Conservation (phyloP, 305 asterid genomes). For the Rubia peregrina region DNA sequence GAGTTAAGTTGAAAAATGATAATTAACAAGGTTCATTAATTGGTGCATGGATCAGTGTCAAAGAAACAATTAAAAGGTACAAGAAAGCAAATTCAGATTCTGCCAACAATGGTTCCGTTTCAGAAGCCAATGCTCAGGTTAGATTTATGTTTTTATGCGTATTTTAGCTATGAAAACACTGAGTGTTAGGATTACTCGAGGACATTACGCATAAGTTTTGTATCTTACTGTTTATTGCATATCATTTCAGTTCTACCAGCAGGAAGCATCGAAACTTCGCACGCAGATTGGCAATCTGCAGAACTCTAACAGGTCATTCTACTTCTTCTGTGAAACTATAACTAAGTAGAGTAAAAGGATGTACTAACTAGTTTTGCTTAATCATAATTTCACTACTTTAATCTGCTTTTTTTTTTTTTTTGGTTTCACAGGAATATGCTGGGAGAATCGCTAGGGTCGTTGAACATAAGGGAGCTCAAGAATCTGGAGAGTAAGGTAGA, state of each 20-base stretch:
- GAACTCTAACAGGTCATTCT: slow-evolving; percentile 57
- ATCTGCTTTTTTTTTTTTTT: background rate
- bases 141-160: background rate
- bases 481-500: slow-evolving; percentile 56
- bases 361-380: no score
- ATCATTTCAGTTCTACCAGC: slow-evolving; percentile 60
- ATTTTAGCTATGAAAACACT: no score
- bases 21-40: background rate
- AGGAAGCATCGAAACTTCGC: slow-evolving; percentile 71
- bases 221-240: background rate
- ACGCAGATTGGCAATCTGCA: slow-evolving; percentile 66
- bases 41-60: slow-evolving; percentile 50
- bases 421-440: slow-evolving; percentile 44
- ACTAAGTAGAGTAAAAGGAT: no score
- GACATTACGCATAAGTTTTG: background rate
- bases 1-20: background rate
- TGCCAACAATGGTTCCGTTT: slow-evolving; percentile 45
- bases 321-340: background rate
- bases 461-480: slow-evolving; percentile 49
- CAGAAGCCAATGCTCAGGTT: slow-evolving; percentile 89
- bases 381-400: background rate
- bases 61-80: slow-evolving; percentile 84
- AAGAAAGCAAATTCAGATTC: slow-evolving; percentile 78
- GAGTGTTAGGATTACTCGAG: no score
- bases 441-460: slow-evolving; percentile 57